Base-by-base conservation (phyloP, 495 filamentous ascomycete species). In the Xylaria sp. region DNA sequence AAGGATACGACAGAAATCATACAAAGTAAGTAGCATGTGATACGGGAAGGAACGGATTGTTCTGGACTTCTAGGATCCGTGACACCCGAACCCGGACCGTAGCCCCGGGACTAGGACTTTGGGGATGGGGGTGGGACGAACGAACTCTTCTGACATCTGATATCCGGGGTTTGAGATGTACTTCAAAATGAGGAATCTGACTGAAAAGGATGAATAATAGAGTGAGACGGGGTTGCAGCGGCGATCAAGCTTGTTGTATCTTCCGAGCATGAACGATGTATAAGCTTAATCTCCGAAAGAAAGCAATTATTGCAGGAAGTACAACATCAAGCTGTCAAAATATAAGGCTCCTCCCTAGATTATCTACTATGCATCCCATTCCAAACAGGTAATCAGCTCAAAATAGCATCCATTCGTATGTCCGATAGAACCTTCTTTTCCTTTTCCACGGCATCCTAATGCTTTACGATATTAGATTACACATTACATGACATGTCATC, bases 21-120 rank as follows among this genome's bases (percentile, higher is more conserved):
- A 29, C 50, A 53, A 55, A 58, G 55, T n/a, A 9, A 58, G 37
- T 14, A 17, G n/a, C 37, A 24, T 61, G 37, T 62, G 37, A 62
- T 37, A 59, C 19, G 33, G 14, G 7, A 7, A 35, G 57, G 31
- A 59, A 33, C 26, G 57, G 29, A 12, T 11, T 37, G 57, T n/a
- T 37, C 52, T 55, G 52, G 57, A 21, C 33, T 11, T 21, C 17
- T 37, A 1, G 33, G 33, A 41, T 29, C 59, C 59, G 37, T 19
- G 21, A 3, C 59, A 62, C 37, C 59, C 59, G 59, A 61, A 41
- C 37, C 37, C 35, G 58, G 29, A 62, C 59, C 59, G 29, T 62
- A 41, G 5, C 59, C 9, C 37, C 59, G 59, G 59, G 59, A 41
- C n/a, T 43, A 43, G 37, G 11, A 29, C 37, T 41, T 37, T 40